Evolutionary conservation across 2,329 filamentous ascomycete species (phyloP).

Genomic region (Epichloe hybrida): DNA sequence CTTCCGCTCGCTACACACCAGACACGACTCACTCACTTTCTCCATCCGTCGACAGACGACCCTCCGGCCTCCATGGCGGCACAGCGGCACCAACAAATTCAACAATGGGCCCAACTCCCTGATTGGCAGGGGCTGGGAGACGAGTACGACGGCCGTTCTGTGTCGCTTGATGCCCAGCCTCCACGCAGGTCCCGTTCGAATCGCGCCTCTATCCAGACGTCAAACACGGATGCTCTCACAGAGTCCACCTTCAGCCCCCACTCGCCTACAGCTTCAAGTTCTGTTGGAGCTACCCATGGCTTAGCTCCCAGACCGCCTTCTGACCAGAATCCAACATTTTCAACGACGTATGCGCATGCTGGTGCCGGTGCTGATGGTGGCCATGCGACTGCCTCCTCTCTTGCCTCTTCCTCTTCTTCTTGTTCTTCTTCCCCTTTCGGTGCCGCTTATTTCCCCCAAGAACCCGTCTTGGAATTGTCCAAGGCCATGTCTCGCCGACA

Average conservation of each 20-base stretch:
- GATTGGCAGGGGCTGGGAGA: conserved; percentile 16
- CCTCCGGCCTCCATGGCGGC: conserved; percentile 2
- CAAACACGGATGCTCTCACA: conserved; percentile 36
- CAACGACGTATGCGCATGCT: conserved; percentile 12
- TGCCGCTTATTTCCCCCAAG: conserved; percentile 10
- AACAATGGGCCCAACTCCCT: conserved; percentile 49
- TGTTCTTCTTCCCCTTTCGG: background rate
- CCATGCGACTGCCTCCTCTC: too few species aligned
- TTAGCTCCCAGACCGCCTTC: conserved; percentile 48
- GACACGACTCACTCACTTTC: background rate
- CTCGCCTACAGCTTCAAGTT: conserved; percentile 39
- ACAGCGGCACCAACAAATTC: conserved; percentile 18
- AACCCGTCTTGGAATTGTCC: conserved; percentile 23
- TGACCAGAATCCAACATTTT: conserved; percentile 28
- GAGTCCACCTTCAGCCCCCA: conserved; percentile 45
- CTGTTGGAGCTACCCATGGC: conserved; percentile 32
- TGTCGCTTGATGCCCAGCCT: conserved; percentile 21
- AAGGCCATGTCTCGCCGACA: conserved; percentile 5
- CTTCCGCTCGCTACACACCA: background rate
- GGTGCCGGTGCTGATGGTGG: background rate
- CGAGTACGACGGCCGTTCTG: conserved; percentile 4
- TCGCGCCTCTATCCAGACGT: conserved; percentile 42
- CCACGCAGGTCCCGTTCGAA: conserved; percentile 33
- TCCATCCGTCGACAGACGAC: background rate
- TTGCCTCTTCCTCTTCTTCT: too few species aligned